Evolutionary conservation across 257 asterid species (phyloP), one percentile per base, ranked within the genome.

Genomic region (Marsdenia floribunda): DNA sequence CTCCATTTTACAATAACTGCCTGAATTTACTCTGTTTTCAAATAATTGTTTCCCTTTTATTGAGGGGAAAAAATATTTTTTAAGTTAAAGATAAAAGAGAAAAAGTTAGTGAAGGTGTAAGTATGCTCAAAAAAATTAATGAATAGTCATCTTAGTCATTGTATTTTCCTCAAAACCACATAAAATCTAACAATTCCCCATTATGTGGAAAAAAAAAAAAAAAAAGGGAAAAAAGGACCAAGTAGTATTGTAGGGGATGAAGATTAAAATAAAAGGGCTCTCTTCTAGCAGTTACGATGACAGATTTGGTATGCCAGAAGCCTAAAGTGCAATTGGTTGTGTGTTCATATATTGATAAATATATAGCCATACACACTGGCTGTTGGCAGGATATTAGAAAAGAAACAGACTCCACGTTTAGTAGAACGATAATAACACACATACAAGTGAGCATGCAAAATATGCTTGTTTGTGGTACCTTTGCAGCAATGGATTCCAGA

Each of bases 401-500:
- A 53, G 26, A 33, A 53, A 3, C 64, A 18, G 19, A 35, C 18
- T 11, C 12, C 4, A 18, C 8, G 18, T 9, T 66, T 8, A 66
- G 52, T 24, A 40, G 26, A 73, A 55, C 24, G 3, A 73, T 3
- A 59, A 8, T 29, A 78, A 15, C 78, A 38, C 1, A 15, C 24
- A 26, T 47, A 63, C 8, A 42, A 46, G 38, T 21, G 18, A 9
- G 47, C 63, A 70, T 21, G 47, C 70, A 72, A 12, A 40, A 50
- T 46, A 47, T 59, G 83, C 58, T 63, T 26, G 73, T n/a, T 37
- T 22, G 53, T n/a, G 78, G 78, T 85, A 93, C 99, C 97, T 95
- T 95, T 59, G 99, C 97, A 73, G 97, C 99, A 22, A 95, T 81
- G 66, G 99, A 95, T 85, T 95, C 99, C 81, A 95, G 84, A 77